Percentiles rank a stretch among this genome's conserved stretches.
phyloP scores from a whole-genome alignment of 495 filamentous ascomycete genomes.

The Penicillium steckii region DNA sequence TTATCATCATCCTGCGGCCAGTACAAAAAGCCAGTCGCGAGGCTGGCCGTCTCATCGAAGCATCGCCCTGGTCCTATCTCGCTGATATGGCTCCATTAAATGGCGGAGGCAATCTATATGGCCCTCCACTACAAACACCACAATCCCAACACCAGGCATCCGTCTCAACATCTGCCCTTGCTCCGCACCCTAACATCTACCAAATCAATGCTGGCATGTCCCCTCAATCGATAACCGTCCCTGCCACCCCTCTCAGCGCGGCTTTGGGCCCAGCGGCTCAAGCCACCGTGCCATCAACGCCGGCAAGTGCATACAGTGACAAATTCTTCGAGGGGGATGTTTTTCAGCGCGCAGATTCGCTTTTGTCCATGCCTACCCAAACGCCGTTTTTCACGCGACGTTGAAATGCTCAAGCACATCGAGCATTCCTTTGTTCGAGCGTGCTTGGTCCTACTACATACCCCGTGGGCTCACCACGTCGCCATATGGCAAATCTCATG shows the following conservation, averaged over 20 bases:
- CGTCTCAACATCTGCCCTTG: conserved; percentile 27
- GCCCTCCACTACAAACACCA: conserved; percentile 36
- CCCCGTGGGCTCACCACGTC: too few species aligned
- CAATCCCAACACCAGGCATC: conserved; percentile 37
- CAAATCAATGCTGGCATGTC: conserved; percentile 34
- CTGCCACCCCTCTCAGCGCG: conserved; percentile 74
- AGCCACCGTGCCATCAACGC: conserved; percentile 81
- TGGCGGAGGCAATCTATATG: conserved; percentile 34
- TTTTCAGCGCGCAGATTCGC: conserved; percentile 70
- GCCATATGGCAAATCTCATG: too few species aligned
- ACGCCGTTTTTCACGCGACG: conserved; percentile 40
- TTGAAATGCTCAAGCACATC: conserved; percentile 18
- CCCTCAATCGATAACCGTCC: conserved; percentile 46
- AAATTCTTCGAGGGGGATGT: conserved; percentile 67
- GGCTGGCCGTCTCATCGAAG: conserved; percentile 67
- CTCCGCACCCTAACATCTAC: conserved; percentile 24
- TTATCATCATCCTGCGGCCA: conserved; percentile 68
- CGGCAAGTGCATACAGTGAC: conserved; percentile 64
- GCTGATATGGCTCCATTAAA: conserved; percentile 37
- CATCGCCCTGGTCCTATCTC: conserved; percentile 71
- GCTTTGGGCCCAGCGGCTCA: conserved; percentile 86
- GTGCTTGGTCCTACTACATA: too few species aligned
- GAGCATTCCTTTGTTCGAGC: too few species aligned
- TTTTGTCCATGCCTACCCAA: conserved; percentile 58
- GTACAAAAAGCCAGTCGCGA: conserved; percentile 76